Evolutionary conservation across 192 early-diverging fungal genomes (phyloP).

Genomic region (Linnemannia schmuckeri): DNA sequence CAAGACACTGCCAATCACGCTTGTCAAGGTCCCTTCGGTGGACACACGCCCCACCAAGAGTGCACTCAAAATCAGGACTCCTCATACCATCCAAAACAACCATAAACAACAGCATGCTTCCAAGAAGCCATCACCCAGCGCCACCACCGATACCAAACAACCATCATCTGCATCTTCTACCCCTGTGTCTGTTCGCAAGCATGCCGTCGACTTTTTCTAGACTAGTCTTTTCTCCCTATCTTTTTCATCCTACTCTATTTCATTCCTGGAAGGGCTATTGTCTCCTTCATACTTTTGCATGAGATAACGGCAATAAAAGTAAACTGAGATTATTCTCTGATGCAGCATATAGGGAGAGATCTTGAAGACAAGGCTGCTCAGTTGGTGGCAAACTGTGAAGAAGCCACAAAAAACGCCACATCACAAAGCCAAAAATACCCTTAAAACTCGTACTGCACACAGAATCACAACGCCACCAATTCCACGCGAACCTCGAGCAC

Average conservation of each 20-base stretch:
- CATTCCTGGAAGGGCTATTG: neutral
- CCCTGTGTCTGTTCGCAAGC: slow-evolving; percentile 11
- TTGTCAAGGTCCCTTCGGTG: slow-evolving; percentile 34
- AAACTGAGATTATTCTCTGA: no score
- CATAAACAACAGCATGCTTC: neutral
- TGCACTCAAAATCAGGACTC: slow-evolving; percentile 44
- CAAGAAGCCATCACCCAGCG: slow-evolving; percentile 6
- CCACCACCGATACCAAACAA: slow-evolving; percentile 24
- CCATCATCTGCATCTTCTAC: slow-evolving; percentile 3
- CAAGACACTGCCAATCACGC: slow-evolving; percentile 41
- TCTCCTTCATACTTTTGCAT: no score
- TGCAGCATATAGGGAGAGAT: no score
- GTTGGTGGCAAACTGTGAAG: no score
- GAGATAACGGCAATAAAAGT: no score
- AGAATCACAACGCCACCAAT: no score
- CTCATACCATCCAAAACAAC: slow-evolving; percentile 26
- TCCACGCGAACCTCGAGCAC: no score
- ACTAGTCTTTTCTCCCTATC: neutral
- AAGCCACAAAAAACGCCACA: no score
- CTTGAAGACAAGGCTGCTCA: no score
- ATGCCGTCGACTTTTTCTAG: slow-evolving; percentile 32
- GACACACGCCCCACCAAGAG: slow-evolving; percentile 42
- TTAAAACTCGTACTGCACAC: no score
- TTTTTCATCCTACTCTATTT: neutral
- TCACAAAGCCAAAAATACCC: no score